Conservation (phyloP, 108 stramenopile genomes). For the Fragilaria crotonensis region DNA sequence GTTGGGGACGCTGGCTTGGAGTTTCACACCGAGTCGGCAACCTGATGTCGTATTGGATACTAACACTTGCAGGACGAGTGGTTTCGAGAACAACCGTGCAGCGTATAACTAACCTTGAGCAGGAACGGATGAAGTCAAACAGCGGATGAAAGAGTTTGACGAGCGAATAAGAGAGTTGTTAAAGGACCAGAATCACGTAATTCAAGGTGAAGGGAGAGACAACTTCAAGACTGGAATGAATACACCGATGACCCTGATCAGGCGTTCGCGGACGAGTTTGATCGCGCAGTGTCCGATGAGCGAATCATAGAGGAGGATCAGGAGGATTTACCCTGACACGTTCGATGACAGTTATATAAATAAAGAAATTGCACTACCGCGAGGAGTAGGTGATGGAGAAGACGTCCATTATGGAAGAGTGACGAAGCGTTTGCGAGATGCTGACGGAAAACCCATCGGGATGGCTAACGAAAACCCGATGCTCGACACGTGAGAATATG, state of each 20-base stretch:
- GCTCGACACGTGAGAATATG: constrained; percentile 20
- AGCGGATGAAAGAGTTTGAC: constrained; percentile 4
- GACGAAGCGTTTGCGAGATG: too few relatives aligned
- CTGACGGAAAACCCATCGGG: constrained; percentile 13
- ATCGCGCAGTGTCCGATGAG: not conserved
- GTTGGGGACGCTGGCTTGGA: too few relatives aligned
- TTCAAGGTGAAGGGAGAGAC: too few relatives aligned
- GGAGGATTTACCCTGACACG: too few relatives aligned
- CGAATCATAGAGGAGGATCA: constrained; percentile 18
- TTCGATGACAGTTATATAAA: too few relatives aligned
- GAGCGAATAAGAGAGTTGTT: too few relatives aligned
- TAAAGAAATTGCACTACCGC: too few relatives aligned
- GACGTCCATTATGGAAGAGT: too few relatives aligned
- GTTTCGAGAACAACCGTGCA: constrained; percentile 17
- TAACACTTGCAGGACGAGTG: constrained; percentile 6
- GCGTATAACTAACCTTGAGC: constrained; percentile 16
- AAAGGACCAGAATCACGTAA: too few relatives aligned
- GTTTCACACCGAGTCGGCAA: constrained; percentile 8
- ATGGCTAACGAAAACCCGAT: constrained; percentile 14
- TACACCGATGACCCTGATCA: too few relatives aligned
- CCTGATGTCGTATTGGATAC: constrained; percentile 22
- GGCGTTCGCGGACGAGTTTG: not conserved
- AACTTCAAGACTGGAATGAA: too few relatives aligned
- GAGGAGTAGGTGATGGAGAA: too few relatives aligned
- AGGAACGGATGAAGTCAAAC: not conserved